These are phyloP conservation scores for Diplogelasinospora grovesii DNA, from an alignment of 495 filamentous ascomycete species.

Conservation along the genomic window DNA sequence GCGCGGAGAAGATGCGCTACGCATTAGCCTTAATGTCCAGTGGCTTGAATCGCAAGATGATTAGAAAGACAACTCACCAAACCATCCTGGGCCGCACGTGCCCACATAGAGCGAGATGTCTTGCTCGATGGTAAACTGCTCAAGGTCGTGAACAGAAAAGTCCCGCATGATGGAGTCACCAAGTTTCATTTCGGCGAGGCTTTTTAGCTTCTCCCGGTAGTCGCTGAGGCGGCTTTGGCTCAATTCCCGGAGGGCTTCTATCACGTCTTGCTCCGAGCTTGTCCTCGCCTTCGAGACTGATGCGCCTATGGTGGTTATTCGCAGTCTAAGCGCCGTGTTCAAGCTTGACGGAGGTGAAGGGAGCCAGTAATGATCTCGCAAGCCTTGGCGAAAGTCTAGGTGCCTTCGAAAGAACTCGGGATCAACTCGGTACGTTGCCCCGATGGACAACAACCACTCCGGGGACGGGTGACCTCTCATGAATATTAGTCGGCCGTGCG, in stretches of 20 bases:
- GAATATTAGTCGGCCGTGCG: too few species aligned
- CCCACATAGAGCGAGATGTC: constrained; percentile 16
- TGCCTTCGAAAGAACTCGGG: constrained; percentile 7
- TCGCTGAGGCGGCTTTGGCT: too few species aligned
- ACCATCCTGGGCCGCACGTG: constrained; percentile 5
- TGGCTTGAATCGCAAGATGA: too few species aligned
- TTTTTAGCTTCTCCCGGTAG: too few species aligned
- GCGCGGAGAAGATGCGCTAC: too few species aligned
- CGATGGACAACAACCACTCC: constrained; percentile 1
- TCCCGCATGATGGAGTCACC: constrained; percentile 26
- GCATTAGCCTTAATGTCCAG: too few species aligned
- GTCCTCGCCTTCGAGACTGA: too few species aligned
- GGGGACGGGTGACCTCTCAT: not conserved
- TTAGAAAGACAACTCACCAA: constrained; percentile 4
- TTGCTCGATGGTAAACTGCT: constrained; percentile 22
- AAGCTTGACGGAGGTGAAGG: not conserved
- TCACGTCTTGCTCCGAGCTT: too few species aligned
- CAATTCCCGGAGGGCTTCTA: too few species aligned
- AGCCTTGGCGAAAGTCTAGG: not conserved
- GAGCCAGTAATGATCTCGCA: not conserved
- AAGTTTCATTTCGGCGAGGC: not conserved
- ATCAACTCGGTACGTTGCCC: constrained; percentile 1
- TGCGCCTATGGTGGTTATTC: not conserved
- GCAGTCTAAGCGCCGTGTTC: not conserved
- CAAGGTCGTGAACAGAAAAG: constrained; percentile 12